A percentile compares a stretch with the other conserved stretches of the same genome.
These are phyloP conservation scores for Chaetoceros tenuissimus DNA, from an alignment of 108 stramenopile species.

Conservation along the genomic window DNA sequence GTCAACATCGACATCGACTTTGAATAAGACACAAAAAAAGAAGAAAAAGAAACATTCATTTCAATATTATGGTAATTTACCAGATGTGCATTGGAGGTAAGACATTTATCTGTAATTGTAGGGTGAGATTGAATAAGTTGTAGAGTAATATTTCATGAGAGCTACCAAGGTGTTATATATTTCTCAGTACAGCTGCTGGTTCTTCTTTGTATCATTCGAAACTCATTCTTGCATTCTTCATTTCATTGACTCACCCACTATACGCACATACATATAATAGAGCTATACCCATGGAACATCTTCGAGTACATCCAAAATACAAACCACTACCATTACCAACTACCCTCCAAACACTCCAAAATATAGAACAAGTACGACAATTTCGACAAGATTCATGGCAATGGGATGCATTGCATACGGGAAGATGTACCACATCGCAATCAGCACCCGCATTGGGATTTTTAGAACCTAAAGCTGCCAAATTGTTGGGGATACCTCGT, in stretches of 20 bases:
- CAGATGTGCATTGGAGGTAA: conserved; percentile 76
- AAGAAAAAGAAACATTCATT: neutral
- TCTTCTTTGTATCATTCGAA: neutral
- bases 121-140: too few relatives aligned
- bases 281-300: conserved; percentile 63
- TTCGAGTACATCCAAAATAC: conserved; percentile 68
- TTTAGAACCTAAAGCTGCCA: conserved; percentile 44
- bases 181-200: neutral
- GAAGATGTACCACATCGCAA: conserved; percentile 79
- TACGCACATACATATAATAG: conserved; percentile 21
- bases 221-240: too few relatives aligned
- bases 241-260: too few relatives aligned
- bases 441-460: conserved; percentile 72
- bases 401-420: conserved; percentile 77
- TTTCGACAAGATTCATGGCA: conserved; percentile 89
- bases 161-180: neutral
- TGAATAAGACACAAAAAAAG: conserved; percentile 3
- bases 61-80: conserved; percentile 42
- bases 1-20: neutral
- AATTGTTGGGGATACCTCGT: conserved; percentile 49
- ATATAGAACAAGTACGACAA: conserved; percentile 53
- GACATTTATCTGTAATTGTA: too few relatives aligned
- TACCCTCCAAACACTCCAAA: conserved; percentile 22
- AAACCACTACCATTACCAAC: conserved; percentile 52
- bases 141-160: conserved; percentile 1